These are phyloP conservation scores for Lasiodiplodia sp. DNA, from an alignment of 2,329 filamentous ascomycete species.

Conservation along the genomic window DNA sequence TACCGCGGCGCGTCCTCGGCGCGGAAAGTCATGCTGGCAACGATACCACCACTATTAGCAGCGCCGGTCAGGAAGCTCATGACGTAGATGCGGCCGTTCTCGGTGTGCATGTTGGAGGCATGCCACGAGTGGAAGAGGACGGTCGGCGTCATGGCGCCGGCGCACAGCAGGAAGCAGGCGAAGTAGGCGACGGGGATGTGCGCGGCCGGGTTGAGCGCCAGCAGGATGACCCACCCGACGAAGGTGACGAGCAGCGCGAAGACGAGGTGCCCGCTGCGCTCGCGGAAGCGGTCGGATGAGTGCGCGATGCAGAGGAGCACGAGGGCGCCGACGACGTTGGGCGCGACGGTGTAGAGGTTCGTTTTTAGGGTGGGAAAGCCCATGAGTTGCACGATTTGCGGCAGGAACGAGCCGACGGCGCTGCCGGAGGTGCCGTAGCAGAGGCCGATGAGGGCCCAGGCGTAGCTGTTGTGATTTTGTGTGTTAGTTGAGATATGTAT, in stretches of 20 bases:
- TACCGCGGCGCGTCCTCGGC: constrained; percentile 27
- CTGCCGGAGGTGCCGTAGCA: constrained; percentile 26
- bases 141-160: constrained; percentile 26
- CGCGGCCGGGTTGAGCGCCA: constrained; percentile 6
- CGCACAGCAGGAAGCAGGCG: constrained; percentile 26
- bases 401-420: constrained; percentile 29
- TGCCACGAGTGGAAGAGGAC: constrained; percentile 30
- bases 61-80: constrained; percentile 27
- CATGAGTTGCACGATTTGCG: constrained; percentile 28
- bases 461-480: constrained; percentile 2
- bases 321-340: constrained; percentile 29
- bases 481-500: too few species aligned
- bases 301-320: constrained; percentile 19
- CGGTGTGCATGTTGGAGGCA: constrained; percentile 15
- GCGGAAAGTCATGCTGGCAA: constrained; percentile 23
- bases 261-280: constrained; percentile 22
- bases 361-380: constrained; percentile 24
- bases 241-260: constrained; percentile 26
- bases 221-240: constrained; percentile 24
- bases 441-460: constrained; percentile 21
- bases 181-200: constrained; percentile 17
- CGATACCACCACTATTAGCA: constrained; percentile 17
- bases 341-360: constrained; percentile 26
- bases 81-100: constrained; percentile 28
- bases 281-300: constrained; percentile 23